phyloP scores from a whole-genome alignment of 1,139 yeast genomes.

The Saccharomyces hybrid region DNA sequence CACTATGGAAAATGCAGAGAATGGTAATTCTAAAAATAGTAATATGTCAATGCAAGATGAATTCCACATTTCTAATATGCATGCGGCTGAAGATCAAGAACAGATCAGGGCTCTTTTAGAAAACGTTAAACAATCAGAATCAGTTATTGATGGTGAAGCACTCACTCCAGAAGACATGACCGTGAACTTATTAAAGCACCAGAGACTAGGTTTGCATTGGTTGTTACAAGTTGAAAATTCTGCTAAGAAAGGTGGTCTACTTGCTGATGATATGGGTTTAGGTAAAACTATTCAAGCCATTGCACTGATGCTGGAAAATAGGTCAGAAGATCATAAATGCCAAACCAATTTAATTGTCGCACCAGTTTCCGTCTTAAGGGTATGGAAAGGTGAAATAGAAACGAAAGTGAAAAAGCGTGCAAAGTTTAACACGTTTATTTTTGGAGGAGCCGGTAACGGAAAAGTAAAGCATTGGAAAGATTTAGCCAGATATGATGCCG shows the following conservation, averaged over 20 bases:
- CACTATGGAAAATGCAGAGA: background rate
- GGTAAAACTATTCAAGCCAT: slow-evolving; percentile 86
- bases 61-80: slow-evolving; percentile 26
- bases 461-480: slow-evolving; percentile 39
- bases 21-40: background rate
- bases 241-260: slow-evolving; percentile 60
- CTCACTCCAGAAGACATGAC: slow-evolving; percentile 65
- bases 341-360: slow-evolving; percentile 72
- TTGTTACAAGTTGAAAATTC: slow-evolving; percentile 57
- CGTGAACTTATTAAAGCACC: slow-evolving; percentile 70
- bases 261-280: slow-evolving; percentile 93
- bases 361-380: slow-evolving; percentile 75
- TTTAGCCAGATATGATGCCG: slow-evolving; percentile 55
- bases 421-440: slow-evolving; percentile 46
- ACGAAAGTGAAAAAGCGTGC: slow-evolving; percentile 48
- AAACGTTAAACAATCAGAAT: slow-evolving; percentile 59
- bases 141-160: slow-evolving; percentile 43
- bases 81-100: slow-evolving; percentile 39
- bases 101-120: slow-evolving; percentile 50
- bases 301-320: slow-evolving; percentile 55
- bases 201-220: slow-evolving; percentile 82
- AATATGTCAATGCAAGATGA: slow-evolving; percentile 2
- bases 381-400: slow-evolving; percentile 75
- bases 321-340: slow-evolving; percentile 32
- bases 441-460: slow-evolving; percentile 47